Conservation (phyloP, 345 rosid genomes). For the Fremontodendron californicum region DNA sequence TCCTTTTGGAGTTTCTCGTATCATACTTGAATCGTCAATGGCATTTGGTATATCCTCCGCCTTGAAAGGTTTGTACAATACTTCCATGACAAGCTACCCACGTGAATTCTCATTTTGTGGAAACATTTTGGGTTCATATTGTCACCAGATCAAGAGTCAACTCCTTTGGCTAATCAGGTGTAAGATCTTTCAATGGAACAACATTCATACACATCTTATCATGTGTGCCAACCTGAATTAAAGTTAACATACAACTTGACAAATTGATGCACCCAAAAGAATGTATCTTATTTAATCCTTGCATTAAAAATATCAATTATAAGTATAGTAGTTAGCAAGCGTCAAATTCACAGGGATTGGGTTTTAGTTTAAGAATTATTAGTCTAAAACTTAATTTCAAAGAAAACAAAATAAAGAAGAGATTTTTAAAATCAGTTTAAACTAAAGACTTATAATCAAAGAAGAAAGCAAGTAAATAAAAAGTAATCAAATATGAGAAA, state of each 20-base stretch:
- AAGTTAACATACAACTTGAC: not conserved
- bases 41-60: constrained; percentile 48
- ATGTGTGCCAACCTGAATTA: constrained; percentile 73
- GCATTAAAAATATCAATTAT: too few relatives aligned
- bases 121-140: constrained; percentile 68
- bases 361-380: too few relatives aligned
- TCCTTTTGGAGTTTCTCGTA: constrained; percentile 82
- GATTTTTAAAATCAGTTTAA: too few relatives aligned
- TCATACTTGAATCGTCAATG: constrained; percentile 39
- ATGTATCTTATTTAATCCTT: too few relatives aligned
- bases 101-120: constrained; percentile 64
- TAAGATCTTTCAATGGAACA: constrained; percentile 56
- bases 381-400: too few relatives aligned
- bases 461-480: too few relatives aligned
- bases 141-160: constrained; percentile 66
- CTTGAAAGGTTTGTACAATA: constrained; percentile 66
- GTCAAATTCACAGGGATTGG: too few relatives aligned
- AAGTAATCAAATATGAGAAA: too few relatives aligned
- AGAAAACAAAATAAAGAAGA: too few relatives aligned
- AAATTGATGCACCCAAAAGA: too few relatives aligned
- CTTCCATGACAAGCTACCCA: constrained; percentile 65
- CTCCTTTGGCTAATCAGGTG: constrained; percentile 66
- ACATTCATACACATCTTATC: constrained; percentile 86
- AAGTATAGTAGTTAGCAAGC: too few relatives aligned
- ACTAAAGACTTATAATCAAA: too few relatives aligned